Evolutionary conservation across 2,329 filamentous ascomycete genomes (phyloP), one percentile per base, ranked within the genome.

Genomic region (Nothophaeocryptopus gaeumannii): DNA sequence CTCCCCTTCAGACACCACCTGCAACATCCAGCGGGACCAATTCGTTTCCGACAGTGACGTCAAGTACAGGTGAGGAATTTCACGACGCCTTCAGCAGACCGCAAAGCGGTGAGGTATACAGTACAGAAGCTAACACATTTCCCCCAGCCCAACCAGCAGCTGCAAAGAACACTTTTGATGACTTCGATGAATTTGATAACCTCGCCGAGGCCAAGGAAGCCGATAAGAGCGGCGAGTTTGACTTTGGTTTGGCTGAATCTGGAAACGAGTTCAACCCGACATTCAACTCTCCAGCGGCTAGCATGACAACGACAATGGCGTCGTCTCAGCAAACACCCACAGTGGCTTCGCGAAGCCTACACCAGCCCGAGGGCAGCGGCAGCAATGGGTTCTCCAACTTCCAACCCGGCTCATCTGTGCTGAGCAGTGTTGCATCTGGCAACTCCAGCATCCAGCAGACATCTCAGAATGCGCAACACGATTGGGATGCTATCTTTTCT

Each of bases 401-500:
- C 48, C 53, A 51, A 12, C 47, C 57, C 8, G 45, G 39, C 2
- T 40, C 37, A 5, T 61, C 39, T 32, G 42, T 39, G 20, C 50
- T 40, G 8, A 37, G 36, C 37, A 50, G 35, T 16, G 26, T 43
- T 30, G 47, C 47, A 7, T 35, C 50, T 35, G 54, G 54, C 16
- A 50, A 35, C 4, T 49, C 47, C 33, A 63, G 55, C 44, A 54
- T 55, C 38, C 72, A 47, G 66, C 74, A 46, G 65, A 68, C 39
- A 66, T 72, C 51, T 65, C 69, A 40, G 66, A 65, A 69, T 16
- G 66, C 70, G 1, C 69, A 73, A 31, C 87, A 95, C 60, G 92
- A 97, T 68, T 97, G 93, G 93, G 92, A 97, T 64, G 87, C 89
- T 34, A 89, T 97, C 47, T 97, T 97, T 72, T 86, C 88, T 1